Base-by-base conservation (phyloP, 495 filamentous ascomycete species). In the Talaromyces ruber region DNA sequence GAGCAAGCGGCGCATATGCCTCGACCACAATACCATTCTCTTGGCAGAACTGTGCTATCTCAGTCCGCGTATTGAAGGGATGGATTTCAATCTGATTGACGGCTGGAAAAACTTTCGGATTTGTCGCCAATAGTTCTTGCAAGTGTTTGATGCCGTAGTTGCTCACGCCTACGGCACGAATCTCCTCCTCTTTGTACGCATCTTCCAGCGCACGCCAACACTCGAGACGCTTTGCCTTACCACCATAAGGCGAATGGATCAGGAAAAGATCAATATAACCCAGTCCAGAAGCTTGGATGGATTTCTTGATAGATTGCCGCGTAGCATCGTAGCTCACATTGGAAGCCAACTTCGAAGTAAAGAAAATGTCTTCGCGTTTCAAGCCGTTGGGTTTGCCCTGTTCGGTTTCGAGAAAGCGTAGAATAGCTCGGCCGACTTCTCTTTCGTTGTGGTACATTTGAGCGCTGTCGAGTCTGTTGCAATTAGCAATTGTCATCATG, bases 51-150 rank as follows among this genome's bases (percentile, higher is more conserved):
- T 76, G 72, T 3, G 79, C 76, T 58, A 90, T 84, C 16, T 81
- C 79, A 0, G 69, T 74, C 12, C 84, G 79, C 0, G 85, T 84
- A 62, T 88, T 86, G 74, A 88, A 90, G 0, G 86, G 87, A 59
- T 89, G 86, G 0, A 88, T 78, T 67, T 89, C 87, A 61, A 88
- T 80, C 71, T 90, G 87, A 63, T 90, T 88, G 29, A 90, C 80
- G 0, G 76, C 77, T 0, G 87, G 85, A 8, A 68, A 54, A 22
- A 86, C 70, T 12, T 69, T 70, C 18, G 80, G 83, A 51, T 77
- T 78, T 12, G 79, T 82, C 26, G 68, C 77, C 55, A 86, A 72
- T 9, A 90, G 77, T 70, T 91, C 87, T 64, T 86, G 72, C 14
- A 90, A 70, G 80, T 90, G 87, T 60, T 81, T 79, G 18, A 86